A percentile compares a stretch with the other conserved stretches of the same genome.
Conservation (phyloP, 2,329 filamentous ascomycete genomes). For the Diaporthe humulicola region DNA sequence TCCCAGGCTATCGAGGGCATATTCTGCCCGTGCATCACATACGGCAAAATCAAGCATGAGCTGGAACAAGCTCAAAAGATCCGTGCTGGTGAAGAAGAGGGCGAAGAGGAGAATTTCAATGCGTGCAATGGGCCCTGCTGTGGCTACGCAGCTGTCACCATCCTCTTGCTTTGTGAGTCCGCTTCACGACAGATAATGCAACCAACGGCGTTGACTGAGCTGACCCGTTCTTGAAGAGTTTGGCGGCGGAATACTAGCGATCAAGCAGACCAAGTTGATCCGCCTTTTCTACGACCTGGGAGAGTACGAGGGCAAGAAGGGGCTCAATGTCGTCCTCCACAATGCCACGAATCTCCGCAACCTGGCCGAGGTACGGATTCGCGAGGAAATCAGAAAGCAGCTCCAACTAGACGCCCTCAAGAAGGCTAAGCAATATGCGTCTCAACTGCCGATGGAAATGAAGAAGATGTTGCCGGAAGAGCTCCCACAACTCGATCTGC, state of each 20-base stretch:
- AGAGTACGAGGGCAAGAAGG: not conserved
- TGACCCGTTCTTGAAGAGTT: conserved; percentile 32
- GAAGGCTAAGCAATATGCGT: conserved; percentile 5
- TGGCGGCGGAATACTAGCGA: conserved; percentile 37
- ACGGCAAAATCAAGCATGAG: conserved; percentile 33
- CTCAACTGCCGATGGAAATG: conserved; percentile 33
- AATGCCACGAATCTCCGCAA: conserved; percentile 37
- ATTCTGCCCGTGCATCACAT: conserved; percentile 39
- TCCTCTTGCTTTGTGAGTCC: conserved; percentile 36
- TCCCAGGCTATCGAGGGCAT: conserved; percentile 34
- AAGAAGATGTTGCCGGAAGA: not conserved
- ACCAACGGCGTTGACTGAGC: not conserved
- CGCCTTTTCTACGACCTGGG: conserved; percentile 27
- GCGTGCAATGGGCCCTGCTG: conserved; percentile 32
- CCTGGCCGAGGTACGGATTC: conserved; percentile 34
- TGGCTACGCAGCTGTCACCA: conserved; percentile 31
- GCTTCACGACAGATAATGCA: not conserved
- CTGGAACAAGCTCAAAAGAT: conserved; percentile 30
- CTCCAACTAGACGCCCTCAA: not conserved
- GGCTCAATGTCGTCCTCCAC: conserved; percentile 24
- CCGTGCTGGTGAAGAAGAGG: conserved; percentile 12
- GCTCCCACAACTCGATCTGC: not conserved
- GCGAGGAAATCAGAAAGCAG: conserved; percentile 6
- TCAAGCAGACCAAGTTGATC: conserved; percentile 34
- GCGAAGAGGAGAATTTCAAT: not conserved